Evolutionary conservation across 768 basidiomycete species (phyloP).

Genomic region (Suillus ampliporus): DNA sequence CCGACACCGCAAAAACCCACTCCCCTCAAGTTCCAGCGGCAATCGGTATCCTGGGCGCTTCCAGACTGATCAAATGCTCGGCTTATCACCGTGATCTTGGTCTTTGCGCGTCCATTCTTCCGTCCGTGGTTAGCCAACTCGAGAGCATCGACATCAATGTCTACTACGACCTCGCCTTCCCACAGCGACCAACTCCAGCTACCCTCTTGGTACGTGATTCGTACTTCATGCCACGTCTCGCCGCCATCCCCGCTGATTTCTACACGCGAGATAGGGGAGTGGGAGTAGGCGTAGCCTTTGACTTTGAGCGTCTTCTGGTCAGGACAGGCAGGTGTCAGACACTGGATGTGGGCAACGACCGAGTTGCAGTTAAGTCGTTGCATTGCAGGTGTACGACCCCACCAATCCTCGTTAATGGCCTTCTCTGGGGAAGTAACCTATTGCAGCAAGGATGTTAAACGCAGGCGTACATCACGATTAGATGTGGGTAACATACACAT

Average conservation of each 20-base stretch:
- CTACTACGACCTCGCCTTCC: constrained; percentile 53
- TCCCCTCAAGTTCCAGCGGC: constrained; percentile 70
- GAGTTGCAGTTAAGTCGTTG: constrained; percentile 66
- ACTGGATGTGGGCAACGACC: constrained; percentile 46
- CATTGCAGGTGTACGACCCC: constrained; percentile 64
- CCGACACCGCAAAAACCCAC: constrained; percentile 51
- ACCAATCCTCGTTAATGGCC: constrained; percentile 40
- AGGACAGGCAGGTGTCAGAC: constrained; percentile 15
- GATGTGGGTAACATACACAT: constrained; percentile 32
- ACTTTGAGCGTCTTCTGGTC: constrained; percentile 36
- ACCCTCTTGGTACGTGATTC: constrained; percentile 63
- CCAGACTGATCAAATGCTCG: constrained; percentile 59
- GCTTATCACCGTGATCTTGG: constrained; percentile 39
- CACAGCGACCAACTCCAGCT: constrained; percentile 80
- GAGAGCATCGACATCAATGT: constrained; percentile 26
- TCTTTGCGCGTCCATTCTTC: constrained; percentile 19
- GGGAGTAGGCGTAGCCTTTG: constrained; percentile 63
- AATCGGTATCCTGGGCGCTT: constrained; percentile 52
- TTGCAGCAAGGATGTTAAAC: neutral
- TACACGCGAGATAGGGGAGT: constrained; percentile 51
- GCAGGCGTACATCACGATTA: neutral
- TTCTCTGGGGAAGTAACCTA: constrained; percentile 33
- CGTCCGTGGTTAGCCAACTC: constrained; percentile 13
- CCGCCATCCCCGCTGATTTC: constrained; percentile 61
- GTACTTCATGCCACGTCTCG: constrained; percentile 52